These are phyloP conservation scores for Podaxis pistillaris DNA, from an alignment of 768 basidiomycete species.

Conservation along the genomic window DNA sequence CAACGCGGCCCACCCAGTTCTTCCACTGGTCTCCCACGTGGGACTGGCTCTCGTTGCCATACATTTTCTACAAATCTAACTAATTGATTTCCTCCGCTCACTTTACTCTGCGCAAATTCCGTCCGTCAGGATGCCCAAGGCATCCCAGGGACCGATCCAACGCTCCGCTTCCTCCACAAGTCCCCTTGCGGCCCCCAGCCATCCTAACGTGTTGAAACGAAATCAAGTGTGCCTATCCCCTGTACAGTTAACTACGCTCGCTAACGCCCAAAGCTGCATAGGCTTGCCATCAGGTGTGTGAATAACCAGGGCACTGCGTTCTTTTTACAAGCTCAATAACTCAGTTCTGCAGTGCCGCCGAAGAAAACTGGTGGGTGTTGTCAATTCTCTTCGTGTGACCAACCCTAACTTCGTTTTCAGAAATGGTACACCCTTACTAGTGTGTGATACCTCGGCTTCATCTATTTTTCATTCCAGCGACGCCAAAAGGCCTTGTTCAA, in stretches of 20 bases:
- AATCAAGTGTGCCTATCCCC: constrained; percentile 41
- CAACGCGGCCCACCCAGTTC: background rate
- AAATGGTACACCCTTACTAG: constrained; percentile 51
- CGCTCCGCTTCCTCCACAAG: constrained; percentile 25
- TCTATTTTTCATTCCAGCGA: constrained; percentile 43
- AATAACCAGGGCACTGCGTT: constrained; percentile 2
- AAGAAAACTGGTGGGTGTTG: constrained; percentile 62
- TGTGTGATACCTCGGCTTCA: constrained; percentile 1
- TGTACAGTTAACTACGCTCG: constrained; percentile 4
- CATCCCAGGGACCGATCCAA: constrained; percentile 18
- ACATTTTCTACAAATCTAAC: constrained; percentile 5
- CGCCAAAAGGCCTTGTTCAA: constrained; percentile 74
- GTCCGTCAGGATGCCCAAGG: constrained; percentile 12
- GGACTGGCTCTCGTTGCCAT: constrained; percentile 2
- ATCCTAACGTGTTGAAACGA: constrained; percentile 50
- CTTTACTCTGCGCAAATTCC: background rate
- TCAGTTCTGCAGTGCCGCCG: constrained; percentile 56
- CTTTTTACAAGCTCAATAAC: constrained; percentile 19
- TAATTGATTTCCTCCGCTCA: background rate
- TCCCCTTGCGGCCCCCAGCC: constrained; percentile 26
- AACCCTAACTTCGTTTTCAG: constrained; percentile 28
- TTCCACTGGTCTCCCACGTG: constrained; percentile 7
- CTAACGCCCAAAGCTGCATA: constrained; percentile 19
- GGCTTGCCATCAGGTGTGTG: constrained; percentile 55
- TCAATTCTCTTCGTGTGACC: background rate